Base-by-base conservation (phyloP, 768 basidiomycete genomes). In the Rhodosporidiobolus sp. region DNA sequence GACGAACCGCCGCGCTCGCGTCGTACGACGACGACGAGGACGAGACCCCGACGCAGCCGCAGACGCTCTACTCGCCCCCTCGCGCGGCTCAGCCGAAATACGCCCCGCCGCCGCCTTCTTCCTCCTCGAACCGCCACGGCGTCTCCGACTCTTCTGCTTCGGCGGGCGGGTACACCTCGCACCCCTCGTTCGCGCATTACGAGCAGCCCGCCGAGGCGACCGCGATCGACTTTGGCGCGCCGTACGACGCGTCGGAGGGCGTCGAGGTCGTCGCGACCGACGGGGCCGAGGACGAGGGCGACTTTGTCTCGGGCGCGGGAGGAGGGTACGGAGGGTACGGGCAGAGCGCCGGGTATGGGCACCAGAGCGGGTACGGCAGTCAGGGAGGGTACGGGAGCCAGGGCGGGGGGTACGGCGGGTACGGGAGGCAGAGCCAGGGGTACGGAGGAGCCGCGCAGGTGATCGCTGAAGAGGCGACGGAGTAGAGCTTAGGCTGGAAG, bases 221-320 rank as follows among this genome's bases (percentile, higher is more conserved):
- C 50, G 50, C 26, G 26, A 22, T 52, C 50, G 50, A 52, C 50
- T 52, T 43, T 43, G 38, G 38, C 57, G 69, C 48, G 10, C 59
- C 28, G 28, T 65, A 67, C 66, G 57, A 60, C 43, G 66, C 58
- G 28, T 24, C 45, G 3, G 64, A 71, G 30, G 70, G 70, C 32
- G 70, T 71, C 16, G 28, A 54, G 45, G 70, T 71, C 26, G 64
- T 67, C 3, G 28, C 67, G 2, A 35, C 22, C 20, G 35, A 12
- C 3, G 55, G 12, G 48, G 43, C 34, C 19, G 35, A 50, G 32
- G 45, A 32, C 17, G 59, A 46, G 46, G 53, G 35, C 30, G 63
- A 57, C 17, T 50, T 32, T 22, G 34, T 72, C 14, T 52, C 58
- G 5, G 43, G 20, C 7, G 45, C 22, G 2, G 30, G n/a, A 17